Conservation (phyloP, 495 filamentous ascomycete genomes). For the Hypoxylon crocopeplum region DNA sequence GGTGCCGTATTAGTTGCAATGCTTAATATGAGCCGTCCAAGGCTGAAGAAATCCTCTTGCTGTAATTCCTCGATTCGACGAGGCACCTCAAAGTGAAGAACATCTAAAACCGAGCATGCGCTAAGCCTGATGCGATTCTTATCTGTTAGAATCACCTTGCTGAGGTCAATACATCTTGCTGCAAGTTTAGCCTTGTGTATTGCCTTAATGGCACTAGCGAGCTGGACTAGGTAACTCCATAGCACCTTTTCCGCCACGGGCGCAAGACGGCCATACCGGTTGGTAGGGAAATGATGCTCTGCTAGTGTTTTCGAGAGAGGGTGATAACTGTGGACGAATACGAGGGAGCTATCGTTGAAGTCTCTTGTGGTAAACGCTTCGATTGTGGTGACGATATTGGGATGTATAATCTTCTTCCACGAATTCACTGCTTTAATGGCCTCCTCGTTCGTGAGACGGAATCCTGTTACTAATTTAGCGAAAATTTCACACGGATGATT, state of each 20-base stretch:
- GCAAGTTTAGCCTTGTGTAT: constrained; percentile 85
- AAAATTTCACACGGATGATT: neutral
- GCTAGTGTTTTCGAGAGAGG: constrained; percentile 88
- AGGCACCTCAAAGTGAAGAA: constrained; percentile 76
- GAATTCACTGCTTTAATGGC: constrained; percentile 83
- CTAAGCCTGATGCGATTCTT: constrained; percentile 87
- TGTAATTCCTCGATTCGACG: constrained; percentile 76
- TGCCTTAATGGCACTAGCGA: constrained; percentile 83
- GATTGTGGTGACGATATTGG: constrained; percentile 83
- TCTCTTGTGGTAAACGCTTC: constrained; percentile 92
- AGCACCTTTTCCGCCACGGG: constrained; percentile 77
- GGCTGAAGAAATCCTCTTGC: constrained; percentile 83
- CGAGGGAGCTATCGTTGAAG: constrained; percentile 93
- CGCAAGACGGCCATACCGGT: constrained; percentile 48
- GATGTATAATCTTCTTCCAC: constrained; percentile 89
- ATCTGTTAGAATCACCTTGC: constrained; percentile 84
- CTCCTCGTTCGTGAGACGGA: constrained; percentile 83
- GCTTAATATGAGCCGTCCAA: constrained; percentile 82
- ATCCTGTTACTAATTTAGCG: constrained; percentile 34
- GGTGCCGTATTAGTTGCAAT: constrained; percentile 70
- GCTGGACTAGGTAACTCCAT: constrained; percentile 93
- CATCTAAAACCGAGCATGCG: constrained; percentile 85
- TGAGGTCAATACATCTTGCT: constrained; percentile 80
- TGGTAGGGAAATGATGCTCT: constrained; percentile 76
- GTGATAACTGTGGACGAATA: constrained; percentile 93